These are phyloP conservation scores for Dentipellis sp. DNA, from an alignment of 768 basidiomycete species.

Conservation along the genomic window DNA sequence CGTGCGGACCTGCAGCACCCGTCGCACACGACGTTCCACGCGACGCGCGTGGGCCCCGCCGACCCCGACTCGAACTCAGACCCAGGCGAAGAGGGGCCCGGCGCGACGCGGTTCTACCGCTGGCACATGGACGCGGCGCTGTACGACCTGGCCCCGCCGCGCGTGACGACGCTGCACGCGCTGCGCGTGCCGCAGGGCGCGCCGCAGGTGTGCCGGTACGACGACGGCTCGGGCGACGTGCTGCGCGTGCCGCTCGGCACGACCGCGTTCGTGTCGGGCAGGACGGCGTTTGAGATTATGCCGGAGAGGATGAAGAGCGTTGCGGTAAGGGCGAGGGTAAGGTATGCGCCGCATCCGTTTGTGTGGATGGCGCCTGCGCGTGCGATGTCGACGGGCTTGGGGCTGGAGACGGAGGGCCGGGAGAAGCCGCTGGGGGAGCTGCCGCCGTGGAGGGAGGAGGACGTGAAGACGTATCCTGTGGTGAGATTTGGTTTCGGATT, in stretches of 20 bases:
- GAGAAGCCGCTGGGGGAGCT: slow-evolving; percentile 59
- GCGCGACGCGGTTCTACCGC: slow-evolving; percentile 73
- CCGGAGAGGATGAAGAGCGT: slow-evolving; percentile 61
- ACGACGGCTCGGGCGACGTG: slow-evolving; percentile 80
- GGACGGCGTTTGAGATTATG: slow-evolving; percentile 73
- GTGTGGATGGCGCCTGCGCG: slow-evolving; percentile 78
- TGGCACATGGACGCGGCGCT: slow-evolving; percentile 90
- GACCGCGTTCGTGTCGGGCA: slow-evolving; percentile 73
- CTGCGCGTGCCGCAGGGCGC: slow-evolving; percentile 58
- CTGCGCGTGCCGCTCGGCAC: slow-evolving; percentile 74
- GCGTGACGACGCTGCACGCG: slow-evolving; percentile 76
- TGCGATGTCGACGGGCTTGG: slow-evolving; percentile 66
- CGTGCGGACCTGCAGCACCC: slow-evolving; percentile 73
- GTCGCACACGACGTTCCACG: slow-evolving; percentile 77
- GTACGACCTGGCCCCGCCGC: slow-evolving; percentile 64
- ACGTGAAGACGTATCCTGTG: slow-evolving; percentile 63
- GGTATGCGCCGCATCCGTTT: slow-evolving; percentile 78
- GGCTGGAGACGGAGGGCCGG: slow-evolving; percentile 65
- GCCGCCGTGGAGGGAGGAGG: slow-evolving; percentile 74
- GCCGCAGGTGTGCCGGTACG: slow-evolving; percentile 61
- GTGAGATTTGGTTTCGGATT: slow-evolving; percentile 22
- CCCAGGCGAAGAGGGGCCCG: slow-evolving; percentile 44
- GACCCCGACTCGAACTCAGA: no score
- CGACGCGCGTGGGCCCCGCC: slow-evolving; percentile 54
- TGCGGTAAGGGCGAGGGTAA: slow-evolving; percentile 65